Evolutionary conservation across 2,329 filamentous ascomycete species (phyloP).

Genomic region (Fusarium neocosmosporiellum): DNA sequence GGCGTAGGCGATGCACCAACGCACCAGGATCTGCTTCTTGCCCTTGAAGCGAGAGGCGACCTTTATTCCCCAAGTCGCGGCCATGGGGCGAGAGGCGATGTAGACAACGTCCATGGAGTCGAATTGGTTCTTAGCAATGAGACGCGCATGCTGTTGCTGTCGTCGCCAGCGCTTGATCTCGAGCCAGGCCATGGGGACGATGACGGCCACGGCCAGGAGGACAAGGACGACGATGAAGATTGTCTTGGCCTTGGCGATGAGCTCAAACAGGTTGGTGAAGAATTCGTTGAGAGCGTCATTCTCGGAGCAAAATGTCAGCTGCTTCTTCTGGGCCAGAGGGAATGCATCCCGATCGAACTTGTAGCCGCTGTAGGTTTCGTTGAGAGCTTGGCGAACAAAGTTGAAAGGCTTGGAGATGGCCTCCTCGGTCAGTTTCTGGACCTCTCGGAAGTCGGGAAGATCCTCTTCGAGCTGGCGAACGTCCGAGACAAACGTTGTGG

Average conservation of each 20-base stretch:
- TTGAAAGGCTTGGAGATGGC: conserved; percentile 85
- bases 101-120: conserved; percentile 92
- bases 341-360: conserved; percentile 82
- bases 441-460: conserved; percentile 84
- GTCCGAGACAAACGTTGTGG: conserved; percentile 73
- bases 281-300: conserved; percentile 86
- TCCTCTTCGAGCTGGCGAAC: conserved; percentile 79
- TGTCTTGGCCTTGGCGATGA: conserved; percentile 76
- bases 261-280: conserved; percentile 77
- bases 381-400: conserved; percentile 78
- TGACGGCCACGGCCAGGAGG: conserved; percentile 76
- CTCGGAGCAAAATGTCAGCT: conserved; percentile 87
- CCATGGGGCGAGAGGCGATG: conserved; percentile 83
- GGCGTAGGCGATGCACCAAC: conserved; percentile 90
- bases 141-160: conserved; percentile 75
- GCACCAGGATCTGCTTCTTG: conserved; percentile 76
- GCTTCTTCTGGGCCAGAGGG: conserved; percentile 84
- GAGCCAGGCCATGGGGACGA: conserved; percentile 81
- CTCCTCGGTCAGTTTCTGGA: conserved; percentile 82
- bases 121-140: conserved; percentile 73
- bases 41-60: conserved; percentile 73
- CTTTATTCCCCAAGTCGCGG: conserved; percentile 77
- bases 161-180: conserved; percentile 82
- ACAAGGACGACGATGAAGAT: conserved; percentile 82
- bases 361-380: conserved; percentile 77